Evolutionary conservation across 2,329 filamentous ascomycete species (phyloP), one percentile per base, ranked within the genome.

Genomic region (Hysterium pulicare): DNA sequence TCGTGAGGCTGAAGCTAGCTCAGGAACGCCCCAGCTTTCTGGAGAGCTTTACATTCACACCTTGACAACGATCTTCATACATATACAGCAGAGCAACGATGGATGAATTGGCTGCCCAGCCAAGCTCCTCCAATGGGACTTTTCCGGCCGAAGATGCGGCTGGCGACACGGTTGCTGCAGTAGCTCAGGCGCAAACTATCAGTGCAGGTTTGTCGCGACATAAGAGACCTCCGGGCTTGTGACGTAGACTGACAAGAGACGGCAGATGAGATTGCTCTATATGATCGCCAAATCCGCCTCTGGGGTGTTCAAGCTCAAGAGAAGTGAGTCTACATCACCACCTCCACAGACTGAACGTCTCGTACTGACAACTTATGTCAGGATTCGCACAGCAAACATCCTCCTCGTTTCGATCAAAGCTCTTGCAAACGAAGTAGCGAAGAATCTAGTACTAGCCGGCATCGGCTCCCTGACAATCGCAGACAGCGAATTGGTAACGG

Each of bases 301-400:
- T 98, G 93, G 93, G 93, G 93, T 33, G 87, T 97, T 61, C 84
- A 93, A 58, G 93, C 93, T 5, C 93, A 98, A 67, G 86, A 95
- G 64, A 78, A 78, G 77, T 79, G 61, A 58, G 62, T 46, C 5
- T 3, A 11, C 20, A 23, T 21, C 17, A 23, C 23, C n/a, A 8
- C 24, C 24, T 5, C 9, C 7, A 15, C 11, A 16, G 15, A 3
- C 23, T 30, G 13, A 22, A 35, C n/a, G 11, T 17, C 22, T 24
- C 20, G 19, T 9, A 32, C 42, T 54, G 30, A 57, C 38, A 36
- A 13, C 53, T 37, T 9, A 50, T n/a, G 16, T 24, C 43, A 89
- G 86, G 62, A 90, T 98, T 44, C 88, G 91, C 55, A 86, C 80
- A 45, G 89, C 93, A 45, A 90, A 90, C 59, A 86, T 98, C 54